Base-by-base conservation (phyloP, 2,329 filamentous ascomycete species). In the Stenocarpella maydis region DNA sequence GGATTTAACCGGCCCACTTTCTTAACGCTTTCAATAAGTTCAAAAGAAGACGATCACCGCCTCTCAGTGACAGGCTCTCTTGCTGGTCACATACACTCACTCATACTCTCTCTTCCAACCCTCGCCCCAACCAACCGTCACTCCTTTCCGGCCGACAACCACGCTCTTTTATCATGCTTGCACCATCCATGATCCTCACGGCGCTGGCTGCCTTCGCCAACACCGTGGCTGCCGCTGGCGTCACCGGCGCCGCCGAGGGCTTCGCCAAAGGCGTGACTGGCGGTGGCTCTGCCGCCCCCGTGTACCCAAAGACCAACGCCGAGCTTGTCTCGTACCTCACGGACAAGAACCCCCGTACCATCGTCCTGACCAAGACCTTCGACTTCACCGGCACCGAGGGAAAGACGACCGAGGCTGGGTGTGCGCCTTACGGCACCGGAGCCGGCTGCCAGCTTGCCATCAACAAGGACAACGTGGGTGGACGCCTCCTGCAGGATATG, bases 301-400 rank as follows among this genome's bases (percentile, higher is more conserved):
- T 86, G 21, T 86, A 87, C 73, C 88, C 88, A 15, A 80, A 77
- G 21, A 85, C 81, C 60, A 88, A 78, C 50, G 82, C 79, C 28
- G 82, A 91, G 83, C 84, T 91, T 55, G 84, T 86, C 76, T 83
- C 80, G 47, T 91, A 89, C 79, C 84, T 91, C 6, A 81, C 82
- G 10, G 87, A 90, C 76, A 79, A 78, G 67, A 76, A 80, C 24
- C 74, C 88, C 15, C 84, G 87, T 28, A 84, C 86, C 70, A 89
- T 91, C 73, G 82, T 90, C 67, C 80, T 91, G 34, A 82, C 83
- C 75, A 86, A 87, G 75, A 82, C 82, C 55, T 85, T 85, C 75
- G 84, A 88, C 80, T 90, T 88, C 81, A 84, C 80, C 39, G 83
- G 82, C 45, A 83, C 82, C 14, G 87, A 89, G 76, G 88, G 88